phyloP scores from a whole-genome alignment of 192 early-diverging fungal species.

The Backusella mclennaniae region DNA sequence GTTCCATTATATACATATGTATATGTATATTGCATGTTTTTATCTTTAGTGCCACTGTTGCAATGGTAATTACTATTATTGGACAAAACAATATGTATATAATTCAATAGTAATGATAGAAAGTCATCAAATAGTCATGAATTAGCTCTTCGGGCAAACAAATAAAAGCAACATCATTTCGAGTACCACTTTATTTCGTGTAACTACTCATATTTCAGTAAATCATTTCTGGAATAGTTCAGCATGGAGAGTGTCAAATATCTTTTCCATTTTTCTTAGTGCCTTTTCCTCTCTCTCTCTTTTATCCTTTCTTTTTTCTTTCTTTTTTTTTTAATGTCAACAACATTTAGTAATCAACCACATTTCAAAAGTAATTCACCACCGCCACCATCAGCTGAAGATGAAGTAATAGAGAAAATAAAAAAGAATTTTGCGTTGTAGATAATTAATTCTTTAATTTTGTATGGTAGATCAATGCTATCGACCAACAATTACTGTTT shows the following conservation, averaged over 20 bases:
- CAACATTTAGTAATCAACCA: background rate
- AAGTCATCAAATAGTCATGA: background rate
- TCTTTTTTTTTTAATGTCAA: background rate
- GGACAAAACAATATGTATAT: background rate
- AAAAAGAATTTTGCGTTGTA: background rate
- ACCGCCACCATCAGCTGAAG: background rate
- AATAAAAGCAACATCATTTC: background rate
- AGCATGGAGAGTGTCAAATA: constrained; percentile 2
- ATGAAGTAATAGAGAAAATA: background rate
- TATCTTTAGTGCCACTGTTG: background rate
- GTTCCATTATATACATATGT: background rate
- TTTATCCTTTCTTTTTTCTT: background rate
- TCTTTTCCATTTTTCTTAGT: background rate
- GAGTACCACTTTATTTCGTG: background rate
- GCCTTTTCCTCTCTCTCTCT: background rate
- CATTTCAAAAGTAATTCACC: background rate
- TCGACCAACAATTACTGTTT: constrained; percentile 27
- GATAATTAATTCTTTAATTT: background rate
- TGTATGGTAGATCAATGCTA: constrained; percentile 11
- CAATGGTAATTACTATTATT: background rate
- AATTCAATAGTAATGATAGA: background rate
- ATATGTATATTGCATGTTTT: background rate
- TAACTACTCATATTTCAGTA: background rate
- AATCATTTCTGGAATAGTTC: constrained; percentile 1
- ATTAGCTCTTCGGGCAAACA: background rate